A percentile compares a stretch with the other conserved stretches of the same genome.
Conservation (phyloP, 2,329 filamentous ascomycete genomes). For the Ilyonectria destructans region DNA sequence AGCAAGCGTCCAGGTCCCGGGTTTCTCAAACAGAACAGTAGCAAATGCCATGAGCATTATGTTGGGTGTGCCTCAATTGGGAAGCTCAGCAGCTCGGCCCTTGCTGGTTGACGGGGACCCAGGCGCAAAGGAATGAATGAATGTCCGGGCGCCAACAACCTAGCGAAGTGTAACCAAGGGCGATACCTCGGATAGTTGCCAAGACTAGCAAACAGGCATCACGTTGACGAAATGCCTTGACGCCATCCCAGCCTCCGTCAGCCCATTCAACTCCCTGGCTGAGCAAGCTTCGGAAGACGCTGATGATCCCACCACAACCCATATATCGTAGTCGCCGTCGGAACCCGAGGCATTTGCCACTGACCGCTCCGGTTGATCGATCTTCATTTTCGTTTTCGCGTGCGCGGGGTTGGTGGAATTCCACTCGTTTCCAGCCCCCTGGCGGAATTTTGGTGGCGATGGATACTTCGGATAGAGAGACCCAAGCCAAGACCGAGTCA, state of each 20-base stretch:
- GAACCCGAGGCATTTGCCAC: background rate
- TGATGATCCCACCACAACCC: slow-evolving; percentile 16
- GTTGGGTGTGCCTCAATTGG: slow-evolving; percentile 15
- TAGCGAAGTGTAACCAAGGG: slow-evolving; percentile 4
- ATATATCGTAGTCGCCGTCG: background rate
- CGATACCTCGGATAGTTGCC: slow-evolving; percentile 6
- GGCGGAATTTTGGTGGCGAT: slow-evolving; percentile 26
- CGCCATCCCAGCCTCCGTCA: slow-evolving; percentile 8
- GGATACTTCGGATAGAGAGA: slow-evolving; percentile 32
- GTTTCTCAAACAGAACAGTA: slow-evolving; percentile 19
- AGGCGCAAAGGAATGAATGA: slow-evolving; percentile 23
- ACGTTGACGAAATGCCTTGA: slow-evolving; percentile 15
- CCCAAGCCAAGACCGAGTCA: slow-evolving; percentile 36
- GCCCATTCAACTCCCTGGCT: slow-evolving; percentile 21
- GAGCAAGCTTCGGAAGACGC: slow-evolving; percentile 22
- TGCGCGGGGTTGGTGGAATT: slow-evolving; percentile 26
- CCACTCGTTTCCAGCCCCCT: slow-evolving; percentile 23
- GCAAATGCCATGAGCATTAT: slow-evolving; percentile 16
- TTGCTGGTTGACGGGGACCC: background rate
- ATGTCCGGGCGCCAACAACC: background rate
- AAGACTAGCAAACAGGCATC: slow-evolving; percentile 13
- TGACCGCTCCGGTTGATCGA: slow-evolving; percentile 3
- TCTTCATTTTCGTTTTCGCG: background rate
- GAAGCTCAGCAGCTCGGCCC: background rate
- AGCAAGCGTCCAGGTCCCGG: slow-evolving; percentile 1